Evolutionary conservation across 441 rosid species (phyloP).

Genomic region (Isatis lusitanica): DNA sequence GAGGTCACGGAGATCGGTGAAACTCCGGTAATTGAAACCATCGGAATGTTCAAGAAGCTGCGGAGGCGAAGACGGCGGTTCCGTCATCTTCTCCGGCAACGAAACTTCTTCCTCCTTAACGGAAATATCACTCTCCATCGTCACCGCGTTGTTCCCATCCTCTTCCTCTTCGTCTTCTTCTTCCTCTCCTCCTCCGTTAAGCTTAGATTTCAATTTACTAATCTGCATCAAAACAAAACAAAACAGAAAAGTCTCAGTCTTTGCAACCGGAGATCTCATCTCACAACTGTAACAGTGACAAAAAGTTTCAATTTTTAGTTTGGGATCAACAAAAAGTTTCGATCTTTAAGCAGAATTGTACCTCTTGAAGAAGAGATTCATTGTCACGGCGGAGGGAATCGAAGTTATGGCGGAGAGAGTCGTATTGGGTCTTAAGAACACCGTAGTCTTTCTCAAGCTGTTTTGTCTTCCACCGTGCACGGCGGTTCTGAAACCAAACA

Average conservation of each 20-base stretch:
- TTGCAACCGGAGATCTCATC: background rate
- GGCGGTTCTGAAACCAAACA: constrained; percentile 96
- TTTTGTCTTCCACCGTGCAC: constrained; percentile 93
- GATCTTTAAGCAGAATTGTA: constrained; percentile 6
- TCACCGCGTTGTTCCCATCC: constrained; percentile 22
- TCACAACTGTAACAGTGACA: no score
- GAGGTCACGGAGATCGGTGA: constrained; percentile 43
- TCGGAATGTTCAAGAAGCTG: constrained; percentile 35
- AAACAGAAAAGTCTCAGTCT: background rate
- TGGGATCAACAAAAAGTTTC: background rate
- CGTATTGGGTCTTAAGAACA: constrained; percentile 60
- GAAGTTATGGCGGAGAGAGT: constrained; percentile 52
- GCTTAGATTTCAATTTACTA: constrained; percentile 63
- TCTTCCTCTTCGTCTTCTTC: constrained; percentile 33
- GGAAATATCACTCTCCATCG: constrained; percentile 55
- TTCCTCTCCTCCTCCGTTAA: constrained; percentile 45
- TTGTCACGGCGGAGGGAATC: constrained; percentile 72
- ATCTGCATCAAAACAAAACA: constrained; percentile 45
- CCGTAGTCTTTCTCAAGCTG: constrained; percentile 86
- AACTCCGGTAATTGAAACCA: constrained; percentile 33
- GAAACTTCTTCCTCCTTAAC: constrained; percentile 58
- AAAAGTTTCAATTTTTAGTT: background rate
- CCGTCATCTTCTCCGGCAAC: constrained; percentile 36
- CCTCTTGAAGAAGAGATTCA: constrained; percentile 75
- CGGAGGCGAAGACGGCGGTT: constrained; percentile 26